phyloP scores from a whole-genome alignment of 257 asterid species.

The Penstemon newberryi region DNA sequence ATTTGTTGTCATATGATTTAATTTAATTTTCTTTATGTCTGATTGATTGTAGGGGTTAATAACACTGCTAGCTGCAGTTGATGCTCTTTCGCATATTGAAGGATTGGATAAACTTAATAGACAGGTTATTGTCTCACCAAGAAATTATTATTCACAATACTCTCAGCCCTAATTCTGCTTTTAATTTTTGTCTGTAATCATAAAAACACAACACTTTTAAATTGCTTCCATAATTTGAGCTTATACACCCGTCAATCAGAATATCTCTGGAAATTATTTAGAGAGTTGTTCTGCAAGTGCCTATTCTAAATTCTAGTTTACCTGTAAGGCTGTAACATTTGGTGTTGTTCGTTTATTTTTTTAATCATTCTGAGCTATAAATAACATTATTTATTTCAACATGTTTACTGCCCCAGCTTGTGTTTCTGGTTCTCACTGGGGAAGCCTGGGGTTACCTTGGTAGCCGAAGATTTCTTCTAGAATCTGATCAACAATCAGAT shows the following conservation, averaged over 20 bases:
- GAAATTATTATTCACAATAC: slow-evolving; percentile 12
- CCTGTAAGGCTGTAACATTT: background rate
- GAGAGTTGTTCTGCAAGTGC: slow-evolving; percentile 26
- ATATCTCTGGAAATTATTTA: slow-evolving; percentile 6
- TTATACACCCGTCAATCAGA: slow-evolving; percentile 4
- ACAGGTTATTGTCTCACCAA: slow-evolving; percentile 56
- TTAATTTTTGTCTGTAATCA: slow-evolving; percentile 10
- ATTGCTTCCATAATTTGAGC: slow-evolving; percentile 14
- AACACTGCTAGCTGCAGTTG: slow-evolving; percentile 91
- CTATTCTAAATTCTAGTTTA: slow-evolving; percentile 18
- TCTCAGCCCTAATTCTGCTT: slow-evolving; percentile 18
- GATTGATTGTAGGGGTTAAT: slow-evolving; percentile 68
- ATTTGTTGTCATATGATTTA: slow-evolving; percentile 12
- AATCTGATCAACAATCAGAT: slow-evolving; percentile 72
- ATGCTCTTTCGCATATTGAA: slow-evolving; percentile 73
- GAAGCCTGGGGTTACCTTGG: slow-evolving; percentile 99
- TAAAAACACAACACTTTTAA: background rate
- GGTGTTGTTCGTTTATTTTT: background rate
- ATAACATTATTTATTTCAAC: slow-evolving; percentile 19
- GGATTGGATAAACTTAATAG: slow-evolving; percentile 62
- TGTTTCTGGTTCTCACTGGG: slow-evolving; percentile 89
- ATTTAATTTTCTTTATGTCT: slow-evolving; percentile 16
- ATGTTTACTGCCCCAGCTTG: slow-evolving; percentile 64
- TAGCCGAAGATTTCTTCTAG: slow-evolving; percentile 85
- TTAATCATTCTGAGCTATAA: background rate